phyloP scores from a whole-genome alignment of 306 rosid genomes.

The Rosa chinensis region DNA sequence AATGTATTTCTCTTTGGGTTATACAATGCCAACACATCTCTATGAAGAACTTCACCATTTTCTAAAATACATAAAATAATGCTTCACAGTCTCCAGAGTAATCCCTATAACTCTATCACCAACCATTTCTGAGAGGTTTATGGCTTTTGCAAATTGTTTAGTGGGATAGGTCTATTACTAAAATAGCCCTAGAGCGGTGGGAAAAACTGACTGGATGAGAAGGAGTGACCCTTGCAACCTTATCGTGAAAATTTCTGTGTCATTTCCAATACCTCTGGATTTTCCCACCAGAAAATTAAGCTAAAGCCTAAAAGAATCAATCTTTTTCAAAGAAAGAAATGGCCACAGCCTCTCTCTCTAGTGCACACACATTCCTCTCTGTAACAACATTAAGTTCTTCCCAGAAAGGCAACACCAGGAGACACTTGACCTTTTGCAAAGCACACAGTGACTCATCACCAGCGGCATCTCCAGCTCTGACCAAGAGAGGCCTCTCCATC shows the following conservation, averaged over 20 bases:
- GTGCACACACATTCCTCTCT: constrained; percentile 50
- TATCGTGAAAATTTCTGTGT: constrained; percentile 57
- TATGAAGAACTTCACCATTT: background rate
- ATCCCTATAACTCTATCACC: too few relatives aligned
- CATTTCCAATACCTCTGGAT: constrained; percentile 35
- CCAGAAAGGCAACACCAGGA: constrained; percentile 36
- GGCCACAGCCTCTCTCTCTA: constrained; percentile 72
- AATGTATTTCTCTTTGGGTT: background rate
- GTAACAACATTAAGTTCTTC: constrained; percentile 28
- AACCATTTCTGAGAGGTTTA: too few relatives aligned
- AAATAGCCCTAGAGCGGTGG: constrained; percentile 11
- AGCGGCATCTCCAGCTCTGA: constrained; percentile 30
- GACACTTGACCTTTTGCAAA: constrained; percentile 44
- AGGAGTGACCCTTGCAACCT: constrained; percentile 65
- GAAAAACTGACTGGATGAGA: constrained; percentile 58
- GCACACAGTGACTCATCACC: constrained; percentile 29
- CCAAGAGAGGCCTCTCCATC: constrained; percentile 62
- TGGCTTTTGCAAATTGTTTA: too few relatives aligned
- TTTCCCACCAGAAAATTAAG: constrained; percentile 34
- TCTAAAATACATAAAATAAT: background rate
- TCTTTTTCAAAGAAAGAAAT: constrained; percentile 28
- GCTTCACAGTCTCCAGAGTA: too few relatives aligned
- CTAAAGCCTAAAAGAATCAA: background rate
- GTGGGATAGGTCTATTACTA: background rate
- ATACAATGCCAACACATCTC: background rate